Base-by-base conservation (phyloP, 208 protist genomes). In the Trypanosoma cruzi region DNA sequence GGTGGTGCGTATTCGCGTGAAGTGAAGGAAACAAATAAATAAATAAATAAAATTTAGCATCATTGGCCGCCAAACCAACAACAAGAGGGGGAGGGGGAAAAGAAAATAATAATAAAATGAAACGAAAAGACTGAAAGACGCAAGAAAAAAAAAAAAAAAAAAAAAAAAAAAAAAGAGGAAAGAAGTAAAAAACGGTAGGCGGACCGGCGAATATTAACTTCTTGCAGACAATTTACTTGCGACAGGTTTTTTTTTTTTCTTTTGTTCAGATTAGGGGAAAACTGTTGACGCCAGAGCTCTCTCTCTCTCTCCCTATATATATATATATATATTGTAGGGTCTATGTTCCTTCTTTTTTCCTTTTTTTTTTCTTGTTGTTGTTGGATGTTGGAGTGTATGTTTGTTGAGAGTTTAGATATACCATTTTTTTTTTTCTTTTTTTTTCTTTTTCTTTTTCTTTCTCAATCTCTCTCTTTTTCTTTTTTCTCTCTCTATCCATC, bases 1-100 rank as follows among this genome's bases (percentile, higher is more conserved):
- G n/a, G 31, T 57, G 26, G 57, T 49, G 7, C 36, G 62, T 36
- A 78, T 78, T 53, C 46, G 66, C n/a, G 32, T 62, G 22, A 73
- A 67, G 58, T 78, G 66, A 73, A 28, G 62, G 28, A 31, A 68
- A 8, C 37, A 57, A 67, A 28, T 36, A 13, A 20, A 34, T 44
- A 34, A 13, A 40, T 11, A 4, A 5, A 13, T 14, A 32, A n/a
- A 36, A 36, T n/a, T 31, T 44, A n/a, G 37, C 36, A 37, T 65
- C 37, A 40, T 11, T 40, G 29, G 6, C 1, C 57, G n/a, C 42
- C 20, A 36, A 62, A 13, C 24, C 31, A 14, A 22, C 14, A 4
- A 32, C 40, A 24, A 66, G 6, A 66, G n/a, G n/a, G n/a, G n/a
- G n/a, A n/a, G n/a, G n/a, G n/a, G n/a, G n/a, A 65, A 58, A 49